phyloP scores from a whole-genome alignment of 2,329 filamentous ascomycete genomes.

The Verticillium isaacii region DNA sequence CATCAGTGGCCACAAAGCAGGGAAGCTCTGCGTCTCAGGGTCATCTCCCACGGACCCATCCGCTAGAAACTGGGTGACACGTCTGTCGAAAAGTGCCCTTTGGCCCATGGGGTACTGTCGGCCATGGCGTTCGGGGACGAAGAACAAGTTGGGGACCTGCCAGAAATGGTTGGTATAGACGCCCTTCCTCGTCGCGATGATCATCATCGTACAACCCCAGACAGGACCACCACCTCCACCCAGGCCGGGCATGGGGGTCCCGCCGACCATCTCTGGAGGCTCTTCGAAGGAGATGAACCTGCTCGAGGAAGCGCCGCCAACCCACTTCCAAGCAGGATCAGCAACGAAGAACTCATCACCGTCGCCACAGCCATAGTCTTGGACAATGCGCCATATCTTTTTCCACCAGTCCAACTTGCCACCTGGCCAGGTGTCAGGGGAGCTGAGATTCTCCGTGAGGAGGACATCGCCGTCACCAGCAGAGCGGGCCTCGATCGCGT shows the following conservation, averaged over 20 bases:
- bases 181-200: constrained; percentile 6
- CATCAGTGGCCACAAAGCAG: constrained; percentile 1
- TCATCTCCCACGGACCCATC: background rate
- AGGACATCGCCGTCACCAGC: constrained; percentile 7
- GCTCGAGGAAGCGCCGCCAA: background rate
- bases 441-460: constrained; percentile 1
- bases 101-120: background rate
- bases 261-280: background rate
- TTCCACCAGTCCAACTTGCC: constrained; percentile 10
- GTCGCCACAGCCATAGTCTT: constrained; percentile 7
- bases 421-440: constrained; percentile 5
- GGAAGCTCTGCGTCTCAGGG: constrained; percentile 1
- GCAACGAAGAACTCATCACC: background rate
- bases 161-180: constrained; percentile 12
- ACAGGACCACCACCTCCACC: constrained; percentile 10
- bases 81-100: constrained; percentile 5
- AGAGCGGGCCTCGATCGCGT: background rate
- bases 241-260: background rate
- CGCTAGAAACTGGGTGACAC: constrained; percentile 6
- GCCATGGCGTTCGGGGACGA: background rate
- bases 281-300: background rate
- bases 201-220: constrained; percentile 12
- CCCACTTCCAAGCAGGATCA: background rate
- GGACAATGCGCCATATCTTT: constrained; percentile 8
- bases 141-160: constrained; percentile 11